Base-by-base conservation (phyloP, 139 green algal genomes). In the Micractinium conductrix region DNA sequence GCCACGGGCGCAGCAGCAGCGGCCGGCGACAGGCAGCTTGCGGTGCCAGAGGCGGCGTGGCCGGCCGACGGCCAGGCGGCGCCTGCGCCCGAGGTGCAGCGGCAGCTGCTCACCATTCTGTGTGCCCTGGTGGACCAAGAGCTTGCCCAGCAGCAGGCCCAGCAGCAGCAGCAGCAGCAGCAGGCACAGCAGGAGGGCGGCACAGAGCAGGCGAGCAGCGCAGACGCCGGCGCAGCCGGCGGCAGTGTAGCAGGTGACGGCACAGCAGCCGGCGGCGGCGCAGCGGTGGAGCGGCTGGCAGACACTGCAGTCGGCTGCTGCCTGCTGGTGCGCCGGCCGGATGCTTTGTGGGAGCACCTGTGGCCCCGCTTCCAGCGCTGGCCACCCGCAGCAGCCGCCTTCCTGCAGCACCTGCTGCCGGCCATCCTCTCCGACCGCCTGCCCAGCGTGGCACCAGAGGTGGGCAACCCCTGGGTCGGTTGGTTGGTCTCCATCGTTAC, bases 401-500 rank as follows among this genome's bases (percentile, higher is more conserved):
- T 96, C 24, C 76, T 96, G 35, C 85, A 89, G 48, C 78, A 76
- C 22, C 85, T 95, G 68, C 87, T 93, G 87, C 83, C 83, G 19
- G 84, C 85, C 76, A 92, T 97, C 2, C 85, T 95, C 72, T 75
- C 80, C 4, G 91, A 88, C 74, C 60, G 87, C 42, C 79, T 98
- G 62, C 81, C 78, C 9, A 80, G 83, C 30, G 89, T 95, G 33
- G 87, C 89, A 0, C 92, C 94, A 35, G 93, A 96, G 81, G 87
- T 85, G 69, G 55, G 53, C 53, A 62, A 12, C 14, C 35, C 5
- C 30, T 14, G 53, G 48, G 48, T 58, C 8, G 53, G 53, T n/a
- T n/a, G n/a, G n/a, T n/a, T n/a, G n/a, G n/a, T n/a, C n/a, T n/a
- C n/a, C n/a, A n/a, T n/a, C n/a, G n/a, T n/a, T n/a, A n/a, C n/a